Percentiles rank a stretch among this genome's conserved stretches.
phyloP scores from a whole-genome alignment of 2,329 filamentous ascomycete genomes.

The Penicillium sp. region DNA sequence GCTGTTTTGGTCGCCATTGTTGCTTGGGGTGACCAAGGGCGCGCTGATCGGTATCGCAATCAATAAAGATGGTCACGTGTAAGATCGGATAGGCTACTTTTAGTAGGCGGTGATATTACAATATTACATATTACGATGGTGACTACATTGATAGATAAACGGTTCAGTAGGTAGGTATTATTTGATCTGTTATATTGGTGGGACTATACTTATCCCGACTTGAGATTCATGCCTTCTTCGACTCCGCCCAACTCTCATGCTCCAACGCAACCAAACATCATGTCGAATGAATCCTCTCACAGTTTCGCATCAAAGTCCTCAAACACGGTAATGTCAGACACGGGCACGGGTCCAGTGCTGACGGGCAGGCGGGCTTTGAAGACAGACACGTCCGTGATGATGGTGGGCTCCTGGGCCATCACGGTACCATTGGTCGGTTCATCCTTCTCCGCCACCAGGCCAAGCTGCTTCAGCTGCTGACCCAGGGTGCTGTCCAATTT shows the following conservation, averaged over 20 bases:
- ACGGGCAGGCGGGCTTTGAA: slow-evolving; percentile 74
- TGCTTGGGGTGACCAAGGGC: not conserved
- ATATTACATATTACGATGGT: not conserved
- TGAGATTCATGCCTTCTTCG: not conserved
- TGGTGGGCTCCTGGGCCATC: slow-evolving; percentile 43
- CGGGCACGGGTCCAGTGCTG: slow-evolving; percentile 66
- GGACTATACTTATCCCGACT: not conserved
- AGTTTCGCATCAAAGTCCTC: slow-evolving; percentile 82
- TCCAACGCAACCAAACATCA: slow-evolving; percentile 2
- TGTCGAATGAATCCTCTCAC: slow-evolving; percentile 38
- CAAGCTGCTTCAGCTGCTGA: slow-evolving; percentile 43
- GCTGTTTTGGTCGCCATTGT: slow-evolving; percentile 80
- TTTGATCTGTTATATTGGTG: too few relatives aligned
- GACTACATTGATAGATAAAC: too few relatives aligned
- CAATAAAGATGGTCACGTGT: not conserved
- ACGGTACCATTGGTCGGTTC: slow-evolving; percentile 33
- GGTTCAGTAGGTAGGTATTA: not conserved
- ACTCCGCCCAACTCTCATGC: not conserved
- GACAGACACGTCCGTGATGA: slow-evolving; percentile 72
- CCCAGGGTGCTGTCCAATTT: slow-evolving; percentile 49
- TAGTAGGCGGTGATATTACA: not conserved
- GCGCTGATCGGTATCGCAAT: slow-evolving; percentile 14
- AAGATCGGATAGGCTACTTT: too few relatives aligned
- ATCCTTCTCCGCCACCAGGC: slow-evolving; percentile 37
- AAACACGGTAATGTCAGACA: slow-evolving; percentile 74